phyloP scores from a whole-genome alignment of 768 basidiomycete genomes.

The Strobilomyces dryophilus region DNA sequence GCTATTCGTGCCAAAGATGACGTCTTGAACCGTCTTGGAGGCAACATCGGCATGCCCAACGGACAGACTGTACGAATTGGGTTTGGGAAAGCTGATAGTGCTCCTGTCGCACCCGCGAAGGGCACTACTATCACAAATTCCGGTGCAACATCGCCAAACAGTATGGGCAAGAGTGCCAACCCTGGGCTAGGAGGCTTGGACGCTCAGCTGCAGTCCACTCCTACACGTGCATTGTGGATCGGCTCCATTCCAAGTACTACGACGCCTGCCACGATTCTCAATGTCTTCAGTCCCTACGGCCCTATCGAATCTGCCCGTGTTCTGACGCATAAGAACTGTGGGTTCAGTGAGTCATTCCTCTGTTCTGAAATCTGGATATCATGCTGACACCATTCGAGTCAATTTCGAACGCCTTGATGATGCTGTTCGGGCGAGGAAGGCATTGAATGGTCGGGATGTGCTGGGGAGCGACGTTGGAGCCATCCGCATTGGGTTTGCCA shows the following conservation, averaged over 20 bases:
- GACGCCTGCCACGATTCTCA: slow-evolving; percentile 89
- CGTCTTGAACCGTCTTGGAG: slow-evolving; percentile 91
- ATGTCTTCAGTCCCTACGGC: slow-evolving; percentile 96
- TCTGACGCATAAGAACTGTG: slow-evolving; percentile 96
- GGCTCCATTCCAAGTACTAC: slow-evolving; percentile 95
- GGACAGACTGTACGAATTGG: slow-evolving; percentile 97
- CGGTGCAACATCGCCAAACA: slow-evolving; percentile 60
- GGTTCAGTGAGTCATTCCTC: slow-evolving; percentile 59
- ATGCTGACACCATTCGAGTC: slow-evolving; percentile 41
- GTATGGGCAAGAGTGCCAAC: slow-evolving; percentile 46
- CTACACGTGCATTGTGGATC: slow-evolving; percentile 96
- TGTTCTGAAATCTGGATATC: neutral
- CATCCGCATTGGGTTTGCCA: slow-evolving; percentile 94
- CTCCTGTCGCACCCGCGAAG: slow-evolving; percentile 85
- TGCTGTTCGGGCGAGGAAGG: slow-evolving; percentile 92
- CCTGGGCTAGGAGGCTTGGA: slow-evolving; percentile 68
- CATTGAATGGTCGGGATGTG: slow-evolving; percentile 92
- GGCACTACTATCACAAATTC: slow-evolving; percentile 60
- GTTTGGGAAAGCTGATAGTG: slow-evolving; percentile 97
- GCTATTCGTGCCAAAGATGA: slow-evolving; percentile 98
- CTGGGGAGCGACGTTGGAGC: slow-evolving; percentile 95
- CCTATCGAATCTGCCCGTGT: slow-evolving; percentile 97
- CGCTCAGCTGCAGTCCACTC: slow-evolving; percentile 83
- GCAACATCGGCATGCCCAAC: slow-evolving; percentile 91
- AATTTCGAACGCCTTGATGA: slow-evolving; percentile 98